Percentiles rank a stretch among this genome's conserved stretches.
Evolutionary conservation across 2,329 filamentous ascomycete genomes (phyloP).

Genomic region (Diaporthe citriasiana): DNA sequence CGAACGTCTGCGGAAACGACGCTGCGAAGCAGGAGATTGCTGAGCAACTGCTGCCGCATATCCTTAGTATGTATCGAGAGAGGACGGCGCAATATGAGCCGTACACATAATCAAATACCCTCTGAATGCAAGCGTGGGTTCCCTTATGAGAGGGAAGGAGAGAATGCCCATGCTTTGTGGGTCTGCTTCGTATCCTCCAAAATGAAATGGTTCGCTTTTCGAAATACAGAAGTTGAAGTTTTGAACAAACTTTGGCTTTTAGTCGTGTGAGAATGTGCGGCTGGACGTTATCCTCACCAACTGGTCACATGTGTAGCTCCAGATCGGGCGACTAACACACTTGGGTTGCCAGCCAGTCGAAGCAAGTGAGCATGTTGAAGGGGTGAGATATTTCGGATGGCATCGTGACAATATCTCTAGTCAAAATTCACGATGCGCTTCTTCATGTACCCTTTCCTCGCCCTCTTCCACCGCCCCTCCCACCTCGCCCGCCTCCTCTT

Average conservation of each 20-base stretch:
- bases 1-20: constrained; percentile 52
- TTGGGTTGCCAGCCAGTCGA: neutral
- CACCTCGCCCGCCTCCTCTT: constrained; percentile 43
- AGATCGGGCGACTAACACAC: neutral
- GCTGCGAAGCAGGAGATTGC: constrained; percentile 57
- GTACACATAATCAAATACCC: constrained; percentile 33
- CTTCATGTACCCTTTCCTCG: constrained; percentile 41
- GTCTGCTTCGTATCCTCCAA: neutral
- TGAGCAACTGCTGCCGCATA: constrained; percentile 54
- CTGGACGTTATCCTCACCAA: neutral
- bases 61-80: constrained; percentile 48
- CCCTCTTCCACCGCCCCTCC: constrained; percentile 16
- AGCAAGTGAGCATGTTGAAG: neutral
- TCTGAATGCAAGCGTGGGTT: neutral
- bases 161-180: neutral
- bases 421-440: neutral
- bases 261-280: neutral
- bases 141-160: neutral
- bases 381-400: no score
- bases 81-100: constrained; percentile 43
- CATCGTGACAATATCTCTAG: neutral
- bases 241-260: neutral
- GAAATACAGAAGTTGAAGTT: neutral
- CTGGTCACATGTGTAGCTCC: neutral
- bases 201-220: neutral